Conservation (phyloP, 331 rosid genomes). For the Malus hybrid region DNA sequence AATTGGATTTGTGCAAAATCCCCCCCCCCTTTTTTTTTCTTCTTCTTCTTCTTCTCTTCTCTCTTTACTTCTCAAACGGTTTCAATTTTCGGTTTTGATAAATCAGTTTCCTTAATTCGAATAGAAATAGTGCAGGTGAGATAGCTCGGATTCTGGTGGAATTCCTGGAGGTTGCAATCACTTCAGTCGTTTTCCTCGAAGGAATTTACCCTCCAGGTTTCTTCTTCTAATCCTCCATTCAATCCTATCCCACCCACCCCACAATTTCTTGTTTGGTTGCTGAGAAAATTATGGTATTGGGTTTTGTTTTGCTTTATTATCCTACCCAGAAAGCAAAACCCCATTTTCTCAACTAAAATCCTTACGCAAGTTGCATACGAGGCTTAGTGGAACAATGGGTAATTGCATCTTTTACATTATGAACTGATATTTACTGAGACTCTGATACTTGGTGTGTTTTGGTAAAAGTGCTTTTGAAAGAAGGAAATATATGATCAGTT, state of each 20-base stretch:
- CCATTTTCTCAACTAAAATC: background rate
- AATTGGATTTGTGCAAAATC: too few species aligned
- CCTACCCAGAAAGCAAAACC: background rate
- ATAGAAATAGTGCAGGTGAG: constrained; percentile 32
- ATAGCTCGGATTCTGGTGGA: constrained; percentile 62
- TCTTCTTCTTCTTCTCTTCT: too few species aligned
- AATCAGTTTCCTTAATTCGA: background rate
- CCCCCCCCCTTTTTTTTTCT: too few species aligned
- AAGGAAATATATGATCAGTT: constrained; percentile 56
- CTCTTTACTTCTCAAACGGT: background rate
- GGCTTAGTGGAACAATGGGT: background rate
- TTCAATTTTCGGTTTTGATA: background rate
- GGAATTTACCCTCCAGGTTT: constrained; percentile 80
- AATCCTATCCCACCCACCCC: background rate
- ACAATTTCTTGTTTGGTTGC: constrained; percentile 12
- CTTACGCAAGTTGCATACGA: background rate
- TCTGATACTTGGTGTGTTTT: constrained; percentile 5
- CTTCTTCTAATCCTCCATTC: background rate
- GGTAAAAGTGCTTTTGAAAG: constrained; percentile 85
- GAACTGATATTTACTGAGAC: background rate
- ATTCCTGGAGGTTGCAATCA: constrained; percentile 78
- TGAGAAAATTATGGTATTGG: background rate
- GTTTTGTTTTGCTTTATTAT: background rate
- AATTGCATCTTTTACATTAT: background rate
- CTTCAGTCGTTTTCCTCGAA: constrained; percentile 69